Conservation (phyloP, 164 flowering plant genomes). For the Magnolia officinalis region DNA sequence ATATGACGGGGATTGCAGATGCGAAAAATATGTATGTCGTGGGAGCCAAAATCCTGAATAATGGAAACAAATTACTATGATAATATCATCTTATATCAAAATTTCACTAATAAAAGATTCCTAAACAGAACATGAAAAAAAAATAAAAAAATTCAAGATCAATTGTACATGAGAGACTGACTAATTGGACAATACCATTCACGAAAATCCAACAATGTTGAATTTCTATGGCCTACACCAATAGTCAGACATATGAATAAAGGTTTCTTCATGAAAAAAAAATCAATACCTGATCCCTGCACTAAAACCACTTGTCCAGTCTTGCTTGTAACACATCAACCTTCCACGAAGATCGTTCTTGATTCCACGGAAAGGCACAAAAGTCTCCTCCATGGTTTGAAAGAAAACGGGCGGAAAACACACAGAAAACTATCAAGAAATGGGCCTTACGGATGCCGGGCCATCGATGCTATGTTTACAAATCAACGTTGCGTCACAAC, state of each 20-base stretch:
- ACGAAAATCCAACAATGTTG: conserved; percentile 1
- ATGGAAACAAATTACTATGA: not conserved
- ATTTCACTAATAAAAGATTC: not conserved
- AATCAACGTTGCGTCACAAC: not conserved
- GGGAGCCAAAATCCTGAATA: conserved; percentile 88
- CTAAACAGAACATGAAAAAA: not conserved
- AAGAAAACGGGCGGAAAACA: conserved; percentile 1
- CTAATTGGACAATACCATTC: not conserved
- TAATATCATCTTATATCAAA: conserved; percentile 2
- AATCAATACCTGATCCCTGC: conserved; percentile 76
- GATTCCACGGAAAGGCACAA: conserved; percentile 91
- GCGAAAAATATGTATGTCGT: conserved; percentile 95
- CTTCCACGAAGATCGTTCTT: conserved; percentile 84
- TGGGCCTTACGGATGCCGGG: conserved; percentile 1
- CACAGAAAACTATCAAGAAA: not conserved
- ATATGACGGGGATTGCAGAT: conserved; percentile 93
- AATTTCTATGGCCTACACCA: not conserved
- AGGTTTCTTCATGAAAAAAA: not conserved
- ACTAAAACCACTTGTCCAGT: conserved; percentile 88
- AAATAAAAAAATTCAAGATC: not conserved
- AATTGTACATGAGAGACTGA: not conserved
- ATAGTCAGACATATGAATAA: conserved; percentile 8
- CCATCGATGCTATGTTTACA: not conserved
- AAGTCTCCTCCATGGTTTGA: conserved; percentile 85
- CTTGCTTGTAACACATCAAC: conserved; percentile 92